Evolutionary conservation across 768 basidiomycete genomes (phyloP).

Genomic region (Tylopilus sp.): DNA sequence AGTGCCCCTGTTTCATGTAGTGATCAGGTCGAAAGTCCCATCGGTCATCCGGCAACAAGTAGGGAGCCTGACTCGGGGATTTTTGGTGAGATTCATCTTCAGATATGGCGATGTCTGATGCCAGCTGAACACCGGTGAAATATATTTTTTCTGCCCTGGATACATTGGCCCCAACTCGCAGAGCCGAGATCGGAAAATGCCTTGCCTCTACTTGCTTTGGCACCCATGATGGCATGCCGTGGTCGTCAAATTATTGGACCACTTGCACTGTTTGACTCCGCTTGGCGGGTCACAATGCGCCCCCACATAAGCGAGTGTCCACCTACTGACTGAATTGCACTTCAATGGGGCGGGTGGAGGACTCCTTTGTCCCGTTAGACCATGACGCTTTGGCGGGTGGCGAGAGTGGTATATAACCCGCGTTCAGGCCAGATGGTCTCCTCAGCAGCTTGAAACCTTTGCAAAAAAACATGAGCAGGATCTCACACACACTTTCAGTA

Average conservation of each 20-base stretch:
- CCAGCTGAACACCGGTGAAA: background rate
- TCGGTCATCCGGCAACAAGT: background rate
- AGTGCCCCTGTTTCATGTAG: background rate
- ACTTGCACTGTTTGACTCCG: constrained; percentile 12
- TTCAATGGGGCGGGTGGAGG: constrained; percentile 5
- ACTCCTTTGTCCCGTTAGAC: constrained; percentile 22
- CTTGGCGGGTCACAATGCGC: background rate
- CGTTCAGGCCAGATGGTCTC: background rate
- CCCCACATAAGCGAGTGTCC: constrained; percentile 12
- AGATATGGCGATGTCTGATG: background rate
- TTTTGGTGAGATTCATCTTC: constrained; percentile 8
- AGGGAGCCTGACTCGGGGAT: background rate
- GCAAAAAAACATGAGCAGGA: constrained; percentile 26
- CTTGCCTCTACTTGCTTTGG: no score
- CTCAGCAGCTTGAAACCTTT: background rate
- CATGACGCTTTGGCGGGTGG: constrained; percentile 25
- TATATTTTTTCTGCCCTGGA: background rate
- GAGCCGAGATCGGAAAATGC: background rate
- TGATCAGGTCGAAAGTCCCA: constrained; percentile 1
- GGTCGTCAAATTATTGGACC: background rate
- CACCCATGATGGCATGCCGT: no score
- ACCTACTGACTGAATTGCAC: constrained; percentile 8
- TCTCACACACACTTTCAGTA: constrained; percentile 30
- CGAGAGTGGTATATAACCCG: constrained; percentile 24
- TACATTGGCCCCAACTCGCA: background rate